These are phyloP conservation scores for Pseudevernia furfuracea DNA, from an alignment of 495 filamentous ascomycete genomes.

Conservation along the genomic window DNA sequence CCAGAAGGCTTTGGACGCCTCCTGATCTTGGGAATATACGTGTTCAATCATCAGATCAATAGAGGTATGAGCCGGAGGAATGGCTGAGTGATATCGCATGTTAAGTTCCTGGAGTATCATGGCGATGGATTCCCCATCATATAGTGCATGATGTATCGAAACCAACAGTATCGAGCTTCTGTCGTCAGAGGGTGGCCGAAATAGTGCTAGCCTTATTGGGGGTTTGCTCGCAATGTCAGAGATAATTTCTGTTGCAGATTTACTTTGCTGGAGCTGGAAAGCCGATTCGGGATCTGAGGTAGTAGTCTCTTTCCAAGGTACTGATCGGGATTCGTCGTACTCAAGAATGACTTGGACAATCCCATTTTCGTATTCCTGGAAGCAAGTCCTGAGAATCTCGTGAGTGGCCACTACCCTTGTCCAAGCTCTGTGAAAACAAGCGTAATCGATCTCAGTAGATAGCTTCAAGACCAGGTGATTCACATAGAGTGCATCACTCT, in stretches of 20 bases:
- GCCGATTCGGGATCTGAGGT: conserved; percentile 12
- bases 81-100: conserved; percentile 29
- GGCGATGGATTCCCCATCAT: conserved; percentile 74
- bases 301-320: conserved; percentile 26
- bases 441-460: conserved; percentile 39
- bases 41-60: conserved; percentile 38
- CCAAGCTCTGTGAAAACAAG: conserved; percentile 53
- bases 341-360: conserved; percentile 62
- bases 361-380: conserved; percentile 45
- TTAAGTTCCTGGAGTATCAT: conserved; percentile 55
- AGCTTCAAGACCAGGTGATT: conserved; percentile 66
- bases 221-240: conserved; percentile 24
- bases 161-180: conserved; percentile 27
- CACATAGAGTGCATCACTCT: conserved; percentile 60
- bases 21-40: conserved; percentile 39
- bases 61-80: conserved; percentile 26
- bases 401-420: conserved; percentile 41
- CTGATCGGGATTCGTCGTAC: conserved; percentile 5
- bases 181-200: conserved; percentile 17
- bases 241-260: conserved; percentile 28
- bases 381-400: conserved; percentile 69
- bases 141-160: conserved; percentile 60
- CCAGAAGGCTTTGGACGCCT: conserved; percentile 62
- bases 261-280: conserved; percentile 12
- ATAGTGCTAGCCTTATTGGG: conserved; percentile 29